Evolutionary conservation across 345 rosid genomes (phyloP), one percentile per base, ranked within the genome.

Genomic region (Aethionema arabicum): DNA sequence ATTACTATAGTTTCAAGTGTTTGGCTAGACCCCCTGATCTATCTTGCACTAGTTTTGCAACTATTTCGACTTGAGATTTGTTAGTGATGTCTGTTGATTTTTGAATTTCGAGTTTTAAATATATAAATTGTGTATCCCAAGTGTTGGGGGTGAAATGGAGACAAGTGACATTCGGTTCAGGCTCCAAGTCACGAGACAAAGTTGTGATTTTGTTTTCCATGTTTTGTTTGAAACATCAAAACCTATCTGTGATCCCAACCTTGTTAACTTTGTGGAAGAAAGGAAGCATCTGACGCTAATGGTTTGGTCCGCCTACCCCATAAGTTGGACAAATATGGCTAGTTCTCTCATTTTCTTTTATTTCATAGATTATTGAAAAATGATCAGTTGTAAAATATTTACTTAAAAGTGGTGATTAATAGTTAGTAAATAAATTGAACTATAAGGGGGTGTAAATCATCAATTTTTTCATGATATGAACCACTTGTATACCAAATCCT

Each of bases 161-260:
- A 77, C 95, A 87, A 58, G 81, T 92, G 27, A 87, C 88, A 4
- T 56, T 92, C 38, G 88, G 87, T 63, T 76, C 87, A 2, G 97
- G 97, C 38, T 89, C 97, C 15, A 87, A 85, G 80, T 92, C 96
- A 45, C 81, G 95, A 72, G 91, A 84, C 78, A 89, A 92, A 77
- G 82, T 90, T 59, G 83, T 92, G 51, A 82, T 92, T 29, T 95
- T 87, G 91, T 86, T 58, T 83, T 82, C 37, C 76, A 80, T 55
- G 81, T 91, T 65, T 69, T 91, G 55, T 72, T 74, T 33, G 73
- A 80, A 70, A 83, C 79, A 5, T 76, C 78, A 46, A 85, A 77
- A 66, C 59, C 68, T 33, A 33, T 53, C 8, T 72, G 41, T 35
- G 33, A 38, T 59, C 61, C 11, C 33, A 61, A 50, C 45, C 5